Base-by-base conservation (phyloP, 2,329 filamentous ascomycete species). In the Aspergillus sp. region DNA sequence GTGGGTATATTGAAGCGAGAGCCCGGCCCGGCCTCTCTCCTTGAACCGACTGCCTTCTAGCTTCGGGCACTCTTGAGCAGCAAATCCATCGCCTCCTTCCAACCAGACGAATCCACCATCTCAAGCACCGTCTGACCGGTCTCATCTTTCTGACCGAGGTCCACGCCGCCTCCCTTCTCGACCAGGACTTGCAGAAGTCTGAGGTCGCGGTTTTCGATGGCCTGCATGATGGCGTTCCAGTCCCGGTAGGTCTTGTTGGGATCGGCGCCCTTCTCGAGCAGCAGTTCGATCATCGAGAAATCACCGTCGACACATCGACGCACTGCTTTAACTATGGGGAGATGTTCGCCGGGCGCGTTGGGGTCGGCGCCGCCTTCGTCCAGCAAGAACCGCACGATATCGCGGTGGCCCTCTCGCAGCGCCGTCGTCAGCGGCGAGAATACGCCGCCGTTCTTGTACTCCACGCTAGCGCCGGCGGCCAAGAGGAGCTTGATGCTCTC, bases 361-460 rank as follows among this genome's bases (percentile, higher is more conserved):
- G 86, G 81, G 66, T 90, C 85, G 0, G 87, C 87, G 9, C 82
- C 82, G 1, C 82, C 86, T 61, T 87, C 82, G 52, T 84, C 80
- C 58, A 90, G 78, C 10, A 90, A 80, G 75, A 80, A 90, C 4
- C 72, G 72, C 46, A 88, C 85, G 57, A 90, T 89, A 0, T 84
- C 82, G 49, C 81, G 84, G 65, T 81, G 81, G 26, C 84, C 78
- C 72, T 90, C 87, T 12, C 87, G 85, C 57, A 90, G 85, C 9
- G 86, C 86, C 0, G 86, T 88, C 0, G 87, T 90, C 4, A 90
- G 80, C 0, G 87, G 85, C 0, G 86, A 89, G 77, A 90, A 91
- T 52, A 90, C 88, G 55, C 88, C 88, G 20, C 87, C 87, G 68
- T 88, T 90, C 75, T 87, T 87, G 75, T 89, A 88, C 71, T 90